phyloP scores from a whole-genome alignment of 2,329 filamentous ascomycete genomes.

The Fusarium secorum region DNA sequence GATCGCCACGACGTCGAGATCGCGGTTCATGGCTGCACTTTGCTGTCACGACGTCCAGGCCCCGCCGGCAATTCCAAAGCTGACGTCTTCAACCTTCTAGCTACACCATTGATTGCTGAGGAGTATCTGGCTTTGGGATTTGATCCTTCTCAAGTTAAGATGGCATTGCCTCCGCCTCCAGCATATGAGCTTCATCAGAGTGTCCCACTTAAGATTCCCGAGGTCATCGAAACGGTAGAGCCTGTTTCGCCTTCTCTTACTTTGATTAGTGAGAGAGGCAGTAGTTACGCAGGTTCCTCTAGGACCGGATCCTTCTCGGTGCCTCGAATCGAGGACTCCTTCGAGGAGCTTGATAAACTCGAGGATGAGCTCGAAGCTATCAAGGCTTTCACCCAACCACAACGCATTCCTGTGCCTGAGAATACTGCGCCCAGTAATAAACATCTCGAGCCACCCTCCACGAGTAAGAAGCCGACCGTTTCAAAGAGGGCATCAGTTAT shows the following conservation, averaged over 20 bases:
- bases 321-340: slow-evolving; percentile 68
- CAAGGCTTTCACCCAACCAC: slow-evolving; percentile 48
- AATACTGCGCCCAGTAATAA: slow-evolving; percentile 13
- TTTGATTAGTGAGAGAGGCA: slow-evolving; percentile 43
- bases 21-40: slow-evolving; percentile 61
- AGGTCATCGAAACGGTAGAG: slow-evolving; percentile 44
- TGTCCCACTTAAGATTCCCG: slow-evolving; percentile 42
- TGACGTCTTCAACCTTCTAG: slow-evolving; percentile 58
- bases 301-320: slow-evolving; percentile 46
- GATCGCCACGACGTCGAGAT: slow-evolving; percentile 29
- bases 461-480: slow-evolving; percentile 12
- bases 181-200: slow-evolving; percentile 32
- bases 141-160: slow-evolving; percentile 28
- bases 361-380: slow-evolving; percentile 69
- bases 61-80: slow-evolving; percentile 37
- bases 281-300: slow-evolving; percentile 48
- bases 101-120: slow-evolving; percentile 51
- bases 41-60: slow-evolving; percentile 52
- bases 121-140: slow-evolving; percentile 29
- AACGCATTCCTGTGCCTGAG: slow-evolving; percentile 45
- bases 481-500: slow-evolving; percentile 44
- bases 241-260: slow-evolving; percentile 47
- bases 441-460: slow-evolving; percentile 30
- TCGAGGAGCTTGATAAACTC: slow-evolving; percentile 68
- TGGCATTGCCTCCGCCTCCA: slow-evolving; percentile 40